Conservation (phyloP, 257 asterid genomes). For the Solanum chilense region DNA sequence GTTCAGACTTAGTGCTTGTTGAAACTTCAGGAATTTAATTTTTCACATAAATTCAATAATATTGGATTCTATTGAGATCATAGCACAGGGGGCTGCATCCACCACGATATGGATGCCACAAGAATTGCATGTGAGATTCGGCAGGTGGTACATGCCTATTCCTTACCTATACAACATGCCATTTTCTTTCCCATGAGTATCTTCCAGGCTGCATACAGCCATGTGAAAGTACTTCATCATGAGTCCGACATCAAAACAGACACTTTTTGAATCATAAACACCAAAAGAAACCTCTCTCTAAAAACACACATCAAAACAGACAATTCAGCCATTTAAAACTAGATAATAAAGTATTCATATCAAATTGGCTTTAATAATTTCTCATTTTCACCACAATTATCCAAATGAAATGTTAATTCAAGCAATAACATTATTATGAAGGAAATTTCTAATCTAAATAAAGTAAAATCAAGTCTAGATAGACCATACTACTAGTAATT, state of each 20-base stretch:
- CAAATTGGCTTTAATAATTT: background rate
- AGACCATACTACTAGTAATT: background rate
- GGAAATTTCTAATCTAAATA: background rate
- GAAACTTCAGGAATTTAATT: background rate
- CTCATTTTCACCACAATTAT: background rate
- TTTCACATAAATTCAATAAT: background rate
- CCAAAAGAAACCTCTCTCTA: no score
- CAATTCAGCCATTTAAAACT: background rate
- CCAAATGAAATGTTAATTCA: background rate
- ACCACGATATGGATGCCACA: background rate
- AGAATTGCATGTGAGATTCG: background rate
- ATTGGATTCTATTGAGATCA: background rate
- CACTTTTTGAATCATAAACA: background rate
- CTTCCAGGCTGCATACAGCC: background rate
- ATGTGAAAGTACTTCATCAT: background rate
- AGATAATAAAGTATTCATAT: background rate
- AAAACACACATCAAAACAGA: background rate
- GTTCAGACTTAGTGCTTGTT: background rate
- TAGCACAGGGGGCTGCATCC: background rate
- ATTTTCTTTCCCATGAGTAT: background rate
- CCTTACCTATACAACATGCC: background rate
- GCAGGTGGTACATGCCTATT: background rate
- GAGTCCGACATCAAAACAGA: background rate
- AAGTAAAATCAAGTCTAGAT: background rate
- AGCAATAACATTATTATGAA: background rate